Evolutionary conservation across 2,329 filamentous ascomycete species (phyloP), one percentile per base, ranked within the genome.

Genomic region (Ampelomyces quisqualis): DNA sequence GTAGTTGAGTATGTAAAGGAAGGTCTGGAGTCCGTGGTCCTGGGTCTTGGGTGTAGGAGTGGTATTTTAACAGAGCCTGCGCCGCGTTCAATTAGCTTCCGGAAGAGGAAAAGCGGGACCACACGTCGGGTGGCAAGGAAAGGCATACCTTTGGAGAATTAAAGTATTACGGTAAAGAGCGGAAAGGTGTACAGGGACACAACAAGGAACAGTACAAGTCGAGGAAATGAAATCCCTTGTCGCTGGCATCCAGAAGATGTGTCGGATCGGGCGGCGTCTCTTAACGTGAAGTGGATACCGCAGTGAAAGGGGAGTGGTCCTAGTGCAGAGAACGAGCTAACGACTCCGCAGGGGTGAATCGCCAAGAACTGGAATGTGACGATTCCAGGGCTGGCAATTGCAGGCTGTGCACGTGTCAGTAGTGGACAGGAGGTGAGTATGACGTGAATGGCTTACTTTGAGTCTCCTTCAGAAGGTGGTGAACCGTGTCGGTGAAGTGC

Each of bases 1-100:
- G 73, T 79, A 79, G 77, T 79, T 79, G 75, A 76, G 67, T 66
- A 72, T 72, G 40, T 49, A 71, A 75, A 67, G 57, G 59, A 68
- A 61, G 62, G 60, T 65, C 60, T 64, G 60, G 62, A 57, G 61
- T 60, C 51, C 47, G 54, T 47, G 45, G 47, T 55, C 43, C 61
- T 58, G 50, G 52, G 47, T 54, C 62, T 68, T 67, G 62, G 64
- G 58, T 56, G 56, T 55, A 54, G 53, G 53, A 53, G 55, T 58
- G 51, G 43, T 51, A 54, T 55, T 58, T 59, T 57, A 59, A 51
- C 43, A 58, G 59, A 60, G 60, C 63, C 70, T 73, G 56, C 39
- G 59, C 51, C 44, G 52, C 23, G 32, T 31, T 19, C 54, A 34
- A 34, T 57, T 47, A 51, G 53, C 45, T 44, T 37, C 40, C 31